These are phyloP conservation scores for Fusarium sp. DNA, from an alignment of 2,329 filamentous ascomycete genomes.

Conservation along the genomic window DNA sequence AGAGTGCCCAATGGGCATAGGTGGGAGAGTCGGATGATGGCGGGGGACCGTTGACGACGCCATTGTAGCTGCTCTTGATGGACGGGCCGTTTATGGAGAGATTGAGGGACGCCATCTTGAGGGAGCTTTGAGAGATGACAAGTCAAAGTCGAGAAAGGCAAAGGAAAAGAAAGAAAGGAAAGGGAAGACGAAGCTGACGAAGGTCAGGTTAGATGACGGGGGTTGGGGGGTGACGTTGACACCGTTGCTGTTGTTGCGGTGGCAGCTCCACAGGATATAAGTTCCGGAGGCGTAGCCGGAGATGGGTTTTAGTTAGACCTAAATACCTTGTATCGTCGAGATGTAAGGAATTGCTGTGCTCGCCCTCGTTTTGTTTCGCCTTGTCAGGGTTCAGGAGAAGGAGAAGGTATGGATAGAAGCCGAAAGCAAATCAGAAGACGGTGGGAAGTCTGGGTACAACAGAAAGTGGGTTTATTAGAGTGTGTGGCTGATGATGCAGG, in stretches of 20 bases:
- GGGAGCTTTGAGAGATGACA: constrained; percentile 20
- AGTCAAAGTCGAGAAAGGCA: constrained; percentile 23
- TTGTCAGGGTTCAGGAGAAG: constrained; percentile 28
- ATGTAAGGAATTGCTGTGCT: constrained; percentile 18
- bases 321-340: constrained; percentile 23
- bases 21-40: constrained; percentile 76
- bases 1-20: constrained; percentile 92
- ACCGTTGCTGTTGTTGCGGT: constrained; percentile 46
- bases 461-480: constrained; percentile 19
- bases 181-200: constrained; percentile 39
- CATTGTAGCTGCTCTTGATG: constrained; percentile 83
- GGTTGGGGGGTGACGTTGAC: constrained; percentile 46
- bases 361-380: not conserved
- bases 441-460: constrained; percentile 21
- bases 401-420: constrained; percentile 22
- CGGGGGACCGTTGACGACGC: constrained; percentile 65
- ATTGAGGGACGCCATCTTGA: constrained; percentile 80
- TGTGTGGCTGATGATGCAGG: constrained; percentile 46
- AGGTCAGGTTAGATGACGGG: constrained; percentile 31
- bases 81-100: constrained; percentile 82
- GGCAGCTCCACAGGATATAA: constrained; percentile 44
- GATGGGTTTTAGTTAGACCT: constrained; percentile 1
- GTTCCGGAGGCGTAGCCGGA: constrained; percentile 33
- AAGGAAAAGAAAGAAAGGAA: not conserved
- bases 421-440: constrained; percentile 20